Evolutionary conservation across 352 stramenopile genomes (phyloP), one percentile per base, ranked within the genome.

Genomic region (Pythium scleroteichum): DNA sequence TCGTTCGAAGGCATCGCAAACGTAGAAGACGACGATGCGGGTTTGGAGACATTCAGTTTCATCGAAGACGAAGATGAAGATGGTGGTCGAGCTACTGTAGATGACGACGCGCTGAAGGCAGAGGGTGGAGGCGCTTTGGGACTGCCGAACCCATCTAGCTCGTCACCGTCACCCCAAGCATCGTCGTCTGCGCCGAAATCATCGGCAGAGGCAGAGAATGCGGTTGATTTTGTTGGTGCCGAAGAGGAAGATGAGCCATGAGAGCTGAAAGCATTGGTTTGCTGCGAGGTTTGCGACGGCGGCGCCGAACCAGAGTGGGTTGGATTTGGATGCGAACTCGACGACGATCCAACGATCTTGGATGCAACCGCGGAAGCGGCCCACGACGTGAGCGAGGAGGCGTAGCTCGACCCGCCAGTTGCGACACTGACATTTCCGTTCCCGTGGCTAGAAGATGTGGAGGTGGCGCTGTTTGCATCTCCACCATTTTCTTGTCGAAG

Each of bases 311-410:
- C 5, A 17, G 44, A 57, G 29, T 51, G 9, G 38, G 38, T 29
- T 51, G 53, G 17, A 13, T 58, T 73, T 2, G 71, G 61, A 14
- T 46, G 72, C 17, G 67, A 71, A n/a, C 66, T 69, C 2, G 68
- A 71, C 9, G 59, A 77, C 20, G 63, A 68, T n/a, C 75, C 77
- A 13, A 89, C 80, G 17, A 89, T 75, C 65, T 87, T 90, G 7
- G 81, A 85, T 5, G 59, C 68, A 47, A 92, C 81, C 29, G 78
- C 76, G 0, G 83, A 90, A 1, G 83, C 76, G 10, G 83, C 83
- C 83, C 83, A 92, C n/a, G 81, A 87, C 14, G 79, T 88, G 6
- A 92, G 55, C 14, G 78, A 89, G 14, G 78, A 80, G 12, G 78
- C 79, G 40, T 90, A 92, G 26, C 80, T 62, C 19, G 45, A 50